Base-by-base conservation (phyloP, 2,329 filamentous ascomycete species). In the Aaosphaeria arxii region DNA sequence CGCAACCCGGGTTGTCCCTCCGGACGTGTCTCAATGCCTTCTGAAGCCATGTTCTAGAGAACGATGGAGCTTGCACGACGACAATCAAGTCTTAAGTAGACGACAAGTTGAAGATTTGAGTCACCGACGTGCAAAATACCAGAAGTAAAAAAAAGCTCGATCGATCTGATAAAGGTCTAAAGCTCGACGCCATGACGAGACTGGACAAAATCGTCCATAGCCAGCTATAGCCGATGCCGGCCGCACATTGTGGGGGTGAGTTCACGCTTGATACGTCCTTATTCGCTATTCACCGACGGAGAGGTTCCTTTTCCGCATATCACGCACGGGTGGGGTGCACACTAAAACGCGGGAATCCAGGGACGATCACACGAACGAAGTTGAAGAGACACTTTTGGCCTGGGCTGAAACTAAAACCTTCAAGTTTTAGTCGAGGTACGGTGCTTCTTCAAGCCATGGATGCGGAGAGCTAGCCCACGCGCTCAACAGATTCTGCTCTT, bases 21-120 rank as follows among this genome's bases (percentile, higher is more conserved):
- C 6, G 51, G 45, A 33, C 47, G 48, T 17, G 42, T 52, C 31
- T 50, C 54, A 40, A 46, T 56, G 30, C 42, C 47, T 24, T 57
- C 53, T 13, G 56, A 53, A 33, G 59, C 58, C 64, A 66, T 67
- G 33, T 9, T n/a, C 33, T 9, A 36, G 33, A 9, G n/a, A 9
- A 36, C 9, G 7, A n/a, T n/a, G n/a, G n/a, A 36, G n/a, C 33
- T 36, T n/a, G n/a, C 9, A 9, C 33, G 33, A 36, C 9, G 33
- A 36, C 9, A 36, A 36, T 24, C 17, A 24, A 24, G 17, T 24
- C n/a, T 50, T 42, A 24, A 24, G 17, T 24, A 24, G 24, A n/a
- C 24, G 29, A 48, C 7, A 32, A n/a, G 11, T 9, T 6, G 28
- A 38, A 28, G 13, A 40, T 30, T 33, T 13, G 11, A 30, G 17